Evolutionary conservation across 257 asterid species (phyloP), one percentile per base, ranked within the genome.

Genomic region (Primulina huaijiensis): DNA sequence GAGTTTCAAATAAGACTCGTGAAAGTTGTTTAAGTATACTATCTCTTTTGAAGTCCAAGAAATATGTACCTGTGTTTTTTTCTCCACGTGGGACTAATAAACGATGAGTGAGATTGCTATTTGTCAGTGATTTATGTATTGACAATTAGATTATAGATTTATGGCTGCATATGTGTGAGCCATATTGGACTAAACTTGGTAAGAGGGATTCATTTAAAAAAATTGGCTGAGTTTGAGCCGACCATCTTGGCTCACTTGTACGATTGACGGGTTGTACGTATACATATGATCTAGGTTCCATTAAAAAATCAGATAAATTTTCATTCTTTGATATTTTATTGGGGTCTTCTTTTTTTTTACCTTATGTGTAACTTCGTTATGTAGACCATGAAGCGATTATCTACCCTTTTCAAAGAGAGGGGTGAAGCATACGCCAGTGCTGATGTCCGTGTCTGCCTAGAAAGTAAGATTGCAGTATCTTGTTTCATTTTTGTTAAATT

Each of bases 351-450:
- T 12, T 52, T 9, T 33, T 58, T 33, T 33, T 58, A 16, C 60
- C 50, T 60, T 50, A n/a, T 64, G 17, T 35, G 23, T 64, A 55
- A 25, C 23, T 57, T 40, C 73, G 65, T 69, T 64, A 11, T 82
- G 73, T 65, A 91, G 99, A 85, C 97, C 37, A 81, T 88, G 83
- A 84, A 84, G 63, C 90, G 89, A 65, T 78, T 89, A 75, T 79
- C 85, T 46, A 56, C 79, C 60, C 94, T 94, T 67, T 78, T 80
- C 25, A 80, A 89, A 72, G 90, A 85, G 74, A 85, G 97, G 77
- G 96, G 96, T 31, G 96, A 88, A 75, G 87, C 92, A 40, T 94
- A 94, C 75, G 82, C 82, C 62, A 89, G 86, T 61, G 96, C 97
- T 1, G 86, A 81, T 69, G 89, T 82, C 23, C 83, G 83, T 77